Percentiles rank a stretch among this genome's conserved stretches.
Evolutionary conservation across 2,329 filamentous ascomycete species (phyloP).

Genomic region (Exophiala viscosa): DNA sequence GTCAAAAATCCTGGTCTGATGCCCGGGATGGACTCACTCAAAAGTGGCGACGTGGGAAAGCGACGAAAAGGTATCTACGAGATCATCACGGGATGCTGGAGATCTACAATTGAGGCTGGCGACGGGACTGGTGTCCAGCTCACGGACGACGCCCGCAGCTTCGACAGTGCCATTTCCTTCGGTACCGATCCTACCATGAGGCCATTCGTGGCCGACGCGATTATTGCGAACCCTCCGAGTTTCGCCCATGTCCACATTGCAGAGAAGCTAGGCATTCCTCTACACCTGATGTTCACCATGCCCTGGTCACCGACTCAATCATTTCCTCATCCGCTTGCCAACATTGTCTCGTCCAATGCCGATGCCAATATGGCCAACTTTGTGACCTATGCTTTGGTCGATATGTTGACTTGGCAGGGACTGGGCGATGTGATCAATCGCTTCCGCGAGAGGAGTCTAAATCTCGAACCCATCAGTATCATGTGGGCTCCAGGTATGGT

Average conservation of each 20-base stretch:
- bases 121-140: slow-evolving; percentile 57
- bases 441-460: slow-evolving; percentile 71
- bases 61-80: slow-evolving; percentile 70
- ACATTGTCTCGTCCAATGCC: slow-evolving; percentile 71
- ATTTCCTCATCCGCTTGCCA: slow-evolving; percentile 82
- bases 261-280: slow-evolving; percentile 70
- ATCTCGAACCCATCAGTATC: slow-evolving; percentile 71
- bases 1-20: slow-evolving; percentile 83
- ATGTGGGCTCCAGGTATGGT: slow-evolving; percentile 81
- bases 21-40: slow-evolving; percentile 73
- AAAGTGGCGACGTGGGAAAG: slow-evolving; percentile 71
- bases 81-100: slow-evolving; percentile 82
- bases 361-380: slow-evolving; percentile 77
- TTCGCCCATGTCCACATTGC: slow-evolving; percentile 78
- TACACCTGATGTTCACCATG: slow-evolving; percentile 94
- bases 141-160: slow-evolving; percentile 43
- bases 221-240: slow-evolving; percentile 77
- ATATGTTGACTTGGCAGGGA: slow-evolving; percentile 92
- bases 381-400: slow-evolving; percentile 76
- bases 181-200: slow-evolving; percentile 43
- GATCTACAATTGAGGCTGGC: slow-evolving; percentile 75
- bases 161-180: slow-evolving; percentile 35
- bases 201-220: slow-evolving; percentile 83
- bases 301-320: slow-evolving; percentile 82
- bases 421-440: slow-evolving; percentile 87